These are phyloP conservation scores for Cercospora nicotianae DNA, from an alignment of 2,329 filamentous ascomycete genomes.

Conservation along the genomic window DNA sequence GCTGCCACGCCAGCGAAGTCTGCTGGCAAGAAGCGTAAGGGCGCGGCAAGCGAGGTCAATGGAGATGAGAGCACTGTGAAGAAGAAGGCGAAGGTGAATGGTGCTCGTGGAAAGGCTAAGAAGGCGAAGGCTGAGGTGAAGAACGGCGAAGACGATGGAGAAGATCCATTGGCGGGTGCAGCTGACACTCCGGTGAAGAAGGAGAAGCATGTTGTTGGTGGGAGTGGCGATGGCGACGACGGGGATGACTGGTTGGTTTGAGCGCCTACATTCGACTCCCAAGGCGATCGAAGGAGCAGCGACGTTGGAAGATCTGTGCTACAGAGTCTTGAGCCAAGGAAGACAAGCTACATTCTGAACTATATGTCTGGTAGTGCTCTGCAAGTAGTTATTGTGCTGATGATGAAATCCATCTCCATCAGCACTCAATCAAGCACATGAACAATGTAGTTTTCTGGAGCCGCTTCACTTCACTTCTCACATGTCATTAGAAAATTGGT, in stretches of 20 bases:
- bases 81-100: slow-evolving; percentile 14
- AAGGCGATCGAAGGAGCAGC: not conserved
- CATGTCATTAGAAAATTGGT: not conserved
- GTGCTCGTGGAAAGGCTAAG: slow-evolving; percentile 14
- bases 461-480: slow-evolving; percentile 8
- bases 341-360: not conserved
- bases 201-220: slow-evolving; percentile 1
- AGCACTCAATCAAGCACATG: not conserved
- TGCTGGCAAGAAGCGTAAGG: slow-evolving; percentile 22
- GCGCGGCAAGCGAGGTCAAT: slow-evolving; percentile 8
- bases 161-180: not conserved
- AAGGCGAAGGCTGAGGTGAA: not conserved
- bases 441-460: not conserved
- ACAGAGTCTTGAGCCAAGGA: not conserved
- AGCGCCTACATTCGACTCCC: not conserved
- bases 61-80: slow-evolving; percentile 1
- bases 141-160: not conserved
- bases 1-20: slow-evolving; percentile 13
- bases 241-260: slow-evolving; percentile 13
- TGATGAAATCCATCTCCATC: not conserved
- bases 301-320: not conserved
- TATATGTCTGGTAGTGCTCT: not conserved
- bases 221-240: not conserved
- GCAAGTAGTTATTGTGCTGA: not conserved
- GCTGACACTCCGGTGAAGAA: not conserved